phyloP scores from a whole-genome alignment of 306 rosid species.

The peach (Prunus persica) region Prunus_persica_NCBIv2 NC_034015.1:21780001-21780500 shows the following conservation, averaged over 20 bases:
- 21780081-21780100: constrained; percentile 85
- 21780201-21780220: no score
- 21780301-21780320: background rate
- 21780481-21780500: background rate
- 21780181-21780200: background rate
- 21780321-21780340: background rate
- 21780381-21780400: background rate
- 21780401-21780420: background rate
- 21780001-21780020: constrained; percentile 74
- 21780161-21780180: background rate
- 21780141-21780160: background rate
- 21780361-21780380: no score
- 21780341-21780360: background rate
- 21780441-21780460: background rate
- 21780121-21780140: background rate
- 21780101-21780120: background rate
- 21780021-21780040: constrained; percentile 38
- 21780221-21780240: no score
- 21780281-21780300: background rate
- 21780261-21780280: no score
- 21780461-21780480: background rate
- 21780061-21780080: constrained; percentile 54
- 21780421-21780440: background rate
- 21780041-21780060: constrained; percentile 33
- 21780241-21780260: background rate